Percentiles rank a stretch among this genome's conserved stretches.
These are phyloP conservation scores for Thelephora terrestris DNA, from an alignment of 1,284 basidiomycete species.

Conservation along the genomic window DNA sequence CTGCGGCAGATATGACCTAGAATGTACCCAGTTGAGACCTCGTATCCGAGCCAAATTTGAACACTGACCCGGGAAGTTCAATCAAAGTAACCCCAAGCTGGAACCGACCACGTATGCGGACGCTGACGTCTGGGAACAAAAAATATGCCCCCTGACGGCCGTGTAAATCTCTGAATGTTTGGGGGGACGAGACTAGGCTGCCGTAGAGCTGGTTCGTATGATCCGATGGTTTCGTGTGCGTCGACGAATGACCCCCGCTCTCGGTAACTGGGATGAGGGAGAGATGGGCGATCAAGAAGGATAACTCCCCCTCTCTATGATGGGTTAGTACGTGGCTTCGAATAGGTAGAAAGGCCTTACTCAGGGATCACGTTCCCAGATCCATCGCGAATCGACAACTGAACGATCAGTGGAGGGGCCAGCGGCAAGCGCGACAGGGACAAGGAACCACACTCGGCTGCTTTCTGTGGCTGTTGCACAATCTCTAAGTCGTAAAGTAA, in stretches of 20 bases:
- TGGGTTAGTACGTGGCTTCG: constrained; percentile 18
- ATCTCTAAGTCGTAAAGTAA: constrained; percentile 62
- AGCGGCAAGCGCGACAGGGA: constrained; percentile 74
- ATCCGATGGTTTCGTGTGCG: constrained; percentile 32
- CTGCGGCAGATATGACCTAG: background rate
- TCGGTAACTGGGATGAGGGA: constrained; percentile 62
- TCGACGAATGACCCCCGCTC: constrained; percentile 28
- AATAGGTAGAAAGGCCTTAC: constrained; percentile 34
- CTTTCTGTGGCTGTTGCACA: constrained; percentile 69
- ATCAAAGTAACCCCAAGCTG: constrained; percentile 67
- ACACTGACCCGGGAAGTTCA: constrained; percentile 65
- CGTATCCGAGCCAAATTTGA: background rate
- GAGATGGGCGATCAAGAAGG: constrained; percentile 74
- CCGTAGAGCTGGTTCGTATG: constrained; percentile 69
- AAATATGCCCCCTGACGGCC: constrained; percentile 76
- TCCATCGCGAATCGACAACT: constrained; percentile 64
- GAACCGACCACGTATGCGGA: constrained; percentile 69
- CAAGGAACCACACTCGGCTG: constrained; percentile 69
- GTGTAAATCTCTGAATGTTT: constrained; percentile 67
- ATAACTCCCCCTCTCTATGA: constrained; percentile 61
- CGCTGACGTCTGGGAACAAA: constrained; percentile 82
- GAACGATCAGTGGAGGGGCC: constrained; percentile 71
- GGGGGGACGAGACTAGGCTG: constrained; percentile 71
- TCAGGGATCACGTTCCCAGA: constrained; percentile 55
- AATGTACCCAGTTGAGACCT: background rate